Percentiles rank a stretch among this genome's conserved stretches.
phyloP scores from a whole-genome alignment of 129 eudicot genomes.

The Saussurea involucrata region DNA sequence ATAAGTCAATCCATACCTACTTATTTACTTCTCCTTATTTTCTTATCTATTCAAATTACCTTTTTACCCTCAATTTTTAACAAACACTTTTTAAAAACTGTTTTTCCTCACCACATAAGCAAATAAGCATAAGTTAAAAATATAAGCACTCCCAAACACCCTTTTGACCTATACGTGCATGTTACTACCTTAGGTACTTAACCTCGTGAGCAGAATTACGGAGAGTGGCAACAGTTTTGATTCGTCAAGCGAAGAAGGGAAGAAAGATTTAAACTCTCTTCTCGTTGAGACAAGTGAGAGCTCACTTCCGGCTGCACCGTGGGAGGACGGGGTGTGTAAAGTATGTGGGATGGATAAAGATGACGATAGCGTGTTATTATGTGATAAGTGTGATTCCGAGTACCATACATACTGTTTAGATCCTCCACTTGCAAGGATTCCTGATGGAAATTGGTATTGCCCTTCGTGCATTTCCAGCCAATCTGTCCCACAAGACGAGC shows the following conservation, averaged over 20 bases:
- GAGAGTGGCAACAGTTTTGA: constrained; percentile 24
- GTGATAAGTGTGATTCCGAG: constrained; percentile 68
- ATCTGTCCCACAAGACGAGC: constrained; percentile 18
- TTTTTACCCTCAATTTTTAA: too few relatives aligned
- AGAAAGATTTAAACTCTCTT: constrained; percentile 52
- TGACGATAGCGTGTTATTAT: constrained; percentile 53
- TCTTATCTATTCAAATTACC: too few relatives aligned
- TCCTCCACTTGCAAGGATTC: constrained; percentile 68
- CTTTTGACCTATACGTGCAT: neutral
- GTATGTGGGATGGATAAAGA: constrained; percentile 67
- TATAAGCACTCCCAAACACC: too few relatives aligned
- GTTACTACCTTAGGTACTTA: constrained; percentile 52
- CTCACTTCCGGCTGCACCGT: constrained; percentile 61
- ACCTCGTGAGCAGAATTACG: constrained; percentile 45
- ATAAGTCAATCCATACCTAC: too few relatives aligned
- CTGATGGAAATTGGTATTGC: constrained; percentile 71
- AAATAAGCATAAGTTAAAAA: too few relatives aligned
- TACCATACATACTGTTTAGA: constrained; percentile 65
- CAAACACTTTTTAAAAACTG: too few relatives aligned
- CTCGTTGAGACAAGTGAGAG: constrained; percentile 38
- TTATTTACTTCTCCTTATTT: too few relatives aligned
- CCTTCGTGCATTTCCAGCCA: constrained; percentile 48
- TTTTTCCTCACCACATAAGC: too few relatives aligned
- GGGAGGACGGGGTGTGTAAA: constrained; percentile 75
- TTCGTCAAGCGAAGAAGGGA: constrained; percentile 42